Evolutionary conservation across 1,284 basidiomycete species (phyloP).

Genomic region (Omphalotus olearius): DNA sequence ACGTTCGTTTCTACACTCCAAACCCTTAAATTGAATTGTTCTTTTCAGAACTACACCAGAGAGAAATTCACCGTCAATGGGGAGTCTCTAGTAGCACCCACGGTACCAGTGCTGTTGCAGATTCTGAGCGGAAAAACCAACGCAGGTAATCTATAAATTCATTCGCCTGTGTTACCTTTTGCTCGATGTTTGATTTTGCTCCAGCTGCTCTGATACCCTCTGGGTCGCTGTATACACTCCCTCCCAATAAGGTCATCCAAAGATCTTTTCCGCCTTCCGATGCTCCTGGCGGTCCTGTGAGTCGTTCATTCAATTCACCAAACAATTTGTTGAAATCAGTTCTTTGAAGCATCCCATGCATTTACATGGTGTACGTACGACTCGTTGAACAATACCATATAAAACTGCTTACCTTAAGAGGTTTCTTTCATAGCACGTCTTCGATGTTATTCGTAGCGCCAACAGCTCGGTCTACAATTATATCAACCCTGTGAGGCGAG

Average conservation of each 20-base stretch:
- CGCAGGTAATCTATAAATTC: conserved; percentile 29
- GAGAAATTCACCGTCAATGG: conserved; percentile 12
- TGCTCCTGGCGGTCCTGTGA: conserved; percentile 22
- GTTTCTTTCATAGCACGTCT: no score
- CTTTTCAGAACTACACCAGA: conserved; percentile 13
- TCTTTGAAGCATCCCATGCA: conserved; percentile 33
- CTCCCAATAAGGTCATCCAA: conserved; percentile 29
- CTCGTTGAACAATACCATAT: background rate
- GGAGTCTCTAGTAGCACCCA: conserved; percentile 4
- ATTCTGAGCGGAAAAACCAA: conserved; percentile 17
- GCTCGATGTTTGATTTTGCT: conserved; percentile 27
- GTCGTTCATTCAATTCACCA: conserved; percentile 3
- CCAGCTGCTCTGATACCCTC: conserved; percentile 17
- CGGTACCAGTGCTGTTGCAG: conserved; percentile 15
- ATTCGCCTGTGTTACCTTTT: conserved; percentile 23
- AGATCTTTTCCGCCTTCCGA: conserved; percentile 27
- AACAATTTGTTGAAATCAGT: background rate
- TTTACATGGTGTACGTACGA: conserved; percentile 30
- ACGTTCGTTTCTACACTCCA: conserved; percentile 17
- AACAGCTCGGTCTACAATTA: conserved; percentile 34
- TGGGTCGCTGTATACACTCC: conserved; percentile 24
- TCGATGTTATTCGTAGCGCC: conserved; percentile 34
- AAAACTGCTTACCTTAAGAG: conserved; percentile 7
- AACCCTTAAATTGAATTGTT: background rate
- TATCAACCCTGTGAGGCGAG: conserved; percentile 28